Base-by-base conservation (phyloP, 139 green algal species). In the Chlamydomonas schloesseri region DNA sequence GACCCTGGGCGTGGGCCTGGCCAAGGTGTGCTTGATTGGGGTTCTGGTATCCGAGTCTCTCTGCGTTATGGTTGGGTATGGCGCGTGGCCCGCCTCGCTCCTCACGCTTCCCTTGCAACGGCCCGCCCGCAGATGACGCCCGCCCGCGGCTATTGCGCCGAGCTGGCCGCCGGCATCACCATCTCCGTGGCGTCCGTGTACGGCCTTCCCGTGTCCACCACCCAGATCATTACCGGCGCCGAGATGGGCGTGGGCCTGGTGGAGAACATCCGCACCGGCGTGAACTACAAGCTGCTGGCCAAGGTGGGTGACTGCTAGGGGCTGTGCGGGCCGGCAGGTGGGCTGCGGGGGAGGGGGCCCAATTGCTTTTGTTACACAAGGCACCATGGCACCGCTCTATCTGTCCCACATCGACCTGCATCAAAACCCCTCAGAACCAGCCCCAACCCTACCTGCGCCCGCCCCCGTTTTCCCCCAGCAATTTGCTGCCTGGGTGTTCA, bases 101-200 rank as follows among this genome's bases (percentile, higher is more conserved):
- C n/a, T n/a, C n/a, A n/a, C n/a, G n/a, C n/a, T n/a, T n/a, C n/a
- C n/a, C n/a, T n/a, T n/a, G n/a, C n/a, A n/a, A n/a, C n/a, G n/a
- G n/a, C n/a, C n/a, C n/a, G n/a, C 31, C 23, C 46, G 26, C 73
- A 89, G 75, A 81, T 89, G 42, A 89, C 85, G 8, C 85, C 85
- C 0, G 80, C 64, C 3, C 82, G 84, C 31, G 83, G 83, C n/a
- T 92, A 77, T 80, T 73, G 62, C 47, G 88, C 80, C 33, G 88
- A 92, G 88, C 73, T 92, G 26, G 80, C 88, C 11, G 81, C 88
- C 65, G 77, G 71, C 33, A 55, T 92, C 31, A 86, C 84, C 36
- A 79, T 92, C 18, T 80, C 88, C 6, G 57, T 92, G 0, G 84
- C 88, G 1, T 92, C 88, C 2, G 83, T 92, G 70, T 92, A 76